Percentiles rank a stretch among this genome's conserved stretches.
Conservation (phyloP, 768 basidiomycete species). For the Pleurotus citrinopileatus region DNA sequence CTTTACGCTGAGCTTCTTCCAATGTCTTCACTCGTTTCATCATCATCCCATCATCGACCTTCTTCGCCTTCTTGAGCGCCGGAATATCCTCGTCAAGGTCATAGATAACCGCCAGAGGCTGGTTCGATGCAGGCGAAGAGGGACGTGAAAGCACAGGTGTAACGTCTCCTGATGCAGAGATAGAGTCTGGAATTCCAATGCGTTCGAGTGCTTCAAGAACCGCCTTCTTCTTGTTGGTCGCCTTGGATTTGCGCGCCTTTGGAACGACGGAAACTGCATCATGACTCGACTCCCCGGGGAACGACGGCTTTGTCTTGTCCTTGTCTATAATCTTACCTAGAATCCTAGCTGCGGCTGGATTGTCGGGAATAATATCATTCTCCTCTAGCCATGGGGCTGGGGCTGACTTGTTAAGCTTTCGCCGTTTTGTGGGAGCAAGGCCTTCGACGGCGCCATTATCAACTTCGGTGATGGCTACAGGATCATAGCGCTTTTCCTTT, state of each 20-base stretch:
- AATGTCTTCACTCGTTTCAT: conserved; percentile 71
- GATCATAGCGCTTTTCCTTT: conserved; percentile 2
- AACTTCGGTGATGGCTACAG: neutral
- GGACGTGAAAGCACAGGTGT: conserved; percentile 73
- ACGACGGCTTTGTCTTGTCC: conserved; percentile 44
- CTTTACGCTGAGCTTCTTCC: conserved; percentile 83
- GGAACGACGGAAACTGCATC: conserved; percentile 56
- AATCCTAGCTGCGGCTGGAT: neutral
- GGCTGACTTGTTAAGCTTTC: conserved; percentile 1
- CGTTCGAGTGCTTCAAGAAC: conserved; percentile 46
- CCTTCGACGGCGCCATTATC: neutral
- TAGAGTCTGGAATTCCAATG: conserved; percentile 40
- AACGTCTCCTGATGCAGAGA: conserved; percentile 63
- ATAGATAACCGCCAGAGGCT: conserved; percentile 56
- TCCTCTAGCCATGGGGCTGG: neutral
- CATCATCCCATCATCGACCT: conserved; percentile 69
- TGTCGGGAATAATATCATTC: neutral
- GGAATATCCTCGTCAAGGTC: conserved; percentile 71
- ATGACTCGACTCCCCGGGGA: conserved; percentile 49
- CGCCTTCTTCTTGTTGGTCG: conserved; percentile 50
- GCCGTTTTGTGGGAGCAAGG: neutral
- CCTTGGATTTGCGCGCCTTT: conserved; percentile 55
- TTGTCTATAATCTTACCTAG: conserved; percentile 38
- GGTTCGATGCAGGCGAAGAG: conserved; percentile 58
- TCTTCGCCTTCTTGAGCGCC: conserved; percentile 73